Evolutionary conservation across 192 early-diverging fungal genomes (phyloP), one percentile per base, ranked within the genome.

Genomic region (Linnemannia zychae): DNA sequence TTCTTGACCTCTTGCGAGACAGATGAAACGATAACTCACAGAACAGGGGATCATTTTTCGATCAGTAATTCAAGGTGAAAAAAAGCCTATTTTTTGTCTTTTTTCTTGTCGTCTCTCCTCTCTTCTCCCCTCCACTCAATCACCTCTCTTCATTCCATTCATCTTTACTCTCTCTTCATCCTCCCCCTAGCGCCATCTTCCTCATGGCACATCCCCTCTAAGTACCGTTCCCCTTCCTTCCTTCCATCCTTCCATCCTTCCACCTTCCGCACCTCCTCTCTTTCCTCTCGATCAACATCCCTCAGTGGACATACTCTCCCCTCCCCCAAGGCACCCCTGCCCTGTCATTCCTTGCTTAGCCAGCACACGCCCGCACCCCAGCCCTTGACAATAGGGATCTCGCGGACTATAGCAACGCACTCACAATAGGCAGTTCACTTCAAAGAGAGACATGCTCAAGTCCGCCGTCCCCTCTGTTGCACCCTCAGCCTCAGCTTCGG

Each of bases 401-500:
- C 28, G 37, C 24, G 17, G n/a, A n/a, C n/a, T n/a, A n/a, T n/a
- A n/a, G n/a, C n/a, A n/a, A n/a, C n/a, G n/a, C n/a, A n/a, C n/a
- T n/a, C n/a, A n/a, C n/a, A n/a, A 44, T 46, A 48, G 18, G 67
- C 37, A 33, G 11, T 22, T 9, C 16, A 69, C 6, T 16, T 1
- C 22, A 36, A 16, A 20, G 52, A 63, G 57, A 63, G 57, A 12
- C 57, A 85, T 85, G 83, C 79, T 78, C 75, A 85, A 85, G 72
- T 79, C 83, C 31, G 68, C 77, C 13, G 70, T 70, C 9, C 73
- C 77, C 12, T 85, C 83, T 13, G 68, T 65, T 38, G 73, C 76
- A 7, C 68, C 49, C 13, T 84, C 82, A 37, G 76, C 82, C 13
- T 78, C 82, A 7, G 73, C 72, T 34, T 85, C 82, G 7, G 82